Conservation (phyloP, 345 rosid species). For the Aurinia saxatilis region DNA sequence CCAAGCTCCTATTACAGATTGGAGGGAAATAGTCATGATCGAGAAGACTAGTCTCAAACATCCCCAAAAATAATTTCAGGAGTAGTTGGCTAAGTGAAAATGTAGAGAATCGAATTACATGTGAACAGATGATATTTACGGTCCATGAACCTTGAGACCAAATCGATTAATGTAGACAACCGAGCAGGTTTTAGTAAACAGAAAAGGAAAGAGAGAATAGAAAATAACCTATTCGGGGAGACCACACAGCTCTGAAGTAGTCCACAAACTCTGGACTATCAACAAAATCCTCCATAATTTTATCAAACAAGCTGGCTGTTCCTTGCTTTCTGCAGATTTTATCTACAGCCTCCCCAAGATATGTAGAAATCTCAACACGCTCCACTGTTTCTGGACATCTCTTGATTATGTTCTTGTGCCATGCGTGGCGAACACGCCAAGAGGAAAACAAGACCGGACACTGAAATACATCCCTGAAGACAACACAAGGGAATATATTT, state of each 20-base stretch:
- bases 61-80: not conserved
- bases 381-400: slow-evolving; percentile 58
- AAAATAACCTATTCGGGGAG: slow-evolving; percentile 64
- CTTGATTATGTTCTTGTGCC: slow-evolving; percentile 86
- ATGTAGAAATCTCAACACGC: slow-evolving; percentile 51
- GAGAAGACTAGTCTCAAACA: slow-evolving; percentile 1
- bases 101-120: not conserved
- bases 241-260: slow-evolving; percentile 83
- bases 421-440: slow-evolving; percentile 82
- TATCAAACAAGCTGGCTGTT: slow-evolving; percentile 39
- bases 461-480: slow-evolving; percentile 86
- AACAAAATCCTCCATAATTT: slow-evolving; percentile 55
- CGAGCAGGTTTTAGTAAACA: not conserved
- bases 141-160: not conserved
- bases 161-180: not conserved
- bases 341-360: slow-evolving; percentile 58
- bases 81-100: not conserved
- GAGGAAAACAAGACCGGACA: slow-evolving; percentile 73
- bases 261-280: slow-evolving; percentile 58
- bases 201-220: not conserved
- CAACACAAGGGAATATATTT: slow-evolving; percentile 14
- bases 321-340: slow-evolving; percentile 58
- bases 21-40: not conserved
- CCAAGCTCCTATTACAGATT: slow-evolving; percentile 54
- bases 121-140: not conserved